Evolutionary conservation across 345 rosid genomes (phyloP).

Genomic region (Lumnitzera littorea): DNA sequence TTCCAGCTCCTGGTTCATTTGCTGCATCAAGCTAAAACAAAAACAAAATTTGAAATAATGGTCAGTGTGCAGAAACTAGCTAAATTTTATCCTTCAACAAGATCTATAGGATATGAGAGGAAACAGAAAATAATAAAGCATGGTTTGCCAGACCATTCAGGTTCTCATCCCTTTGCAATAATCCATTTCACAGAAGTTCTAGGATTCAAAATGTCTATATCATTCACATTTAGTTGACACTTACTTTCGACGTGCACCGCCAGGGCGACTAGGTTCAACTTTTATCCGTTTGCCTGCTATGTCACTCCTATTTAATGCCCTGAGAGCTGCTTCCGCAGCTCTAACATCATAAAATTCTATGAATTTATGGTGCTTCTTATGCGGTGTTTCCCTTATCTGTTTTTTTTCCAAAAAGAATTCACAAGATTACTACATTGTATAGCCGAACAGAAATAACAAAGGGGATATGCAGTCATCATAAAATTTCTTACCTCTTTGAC

Average conservation of each 20-base stretch:
- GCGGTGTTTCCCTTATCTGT: conserved; percentile 96
- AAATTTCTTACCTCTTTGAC: conserved; percentile 65
- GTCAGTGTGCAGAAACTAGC: not conserved
- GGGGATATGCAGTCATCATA: not conserved
- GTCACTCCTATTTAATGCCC: conserved; percentile 80
- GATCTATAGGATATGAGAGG: too few species aligned
- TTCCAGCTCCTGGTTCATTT: conserved; percentile 73
- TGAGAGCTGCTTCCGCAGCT: conserved; percentile 84
- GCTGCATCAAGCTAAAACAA: conserved; percentile 60
- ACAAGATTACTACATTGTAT: not conserved
- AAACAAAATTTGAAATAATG: conserved; percentile 6
- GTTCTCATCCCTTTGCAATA: not conserved
- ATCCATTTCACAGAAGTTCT: not conserved
- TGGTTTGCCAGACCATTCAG: too few species aligned
- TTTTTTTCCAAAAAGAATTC: conserved; percentile 13
- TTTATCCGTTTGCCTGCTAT: conserved; percentile 96
- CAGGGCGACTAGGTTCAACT: conserved; percentile 98
- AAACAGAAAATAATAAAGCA: too few species aligned
- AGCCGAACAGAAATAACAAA: too few species aligned
- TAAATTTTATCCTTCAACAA: too few species aligned
- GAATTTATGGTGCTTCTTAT: conserved; percentile 85
- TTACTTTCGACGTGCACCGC: conserved; percentile 89
- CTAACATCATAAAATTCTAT: conserved; percentile 95
- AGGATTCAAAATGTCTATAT: too few species aligned
- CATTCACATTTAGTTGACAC: conserved; percentile 12